Conservation (phyloP, 495 filamentous ascomycete genomes). For the Tuber umbilicatum region DNA sequence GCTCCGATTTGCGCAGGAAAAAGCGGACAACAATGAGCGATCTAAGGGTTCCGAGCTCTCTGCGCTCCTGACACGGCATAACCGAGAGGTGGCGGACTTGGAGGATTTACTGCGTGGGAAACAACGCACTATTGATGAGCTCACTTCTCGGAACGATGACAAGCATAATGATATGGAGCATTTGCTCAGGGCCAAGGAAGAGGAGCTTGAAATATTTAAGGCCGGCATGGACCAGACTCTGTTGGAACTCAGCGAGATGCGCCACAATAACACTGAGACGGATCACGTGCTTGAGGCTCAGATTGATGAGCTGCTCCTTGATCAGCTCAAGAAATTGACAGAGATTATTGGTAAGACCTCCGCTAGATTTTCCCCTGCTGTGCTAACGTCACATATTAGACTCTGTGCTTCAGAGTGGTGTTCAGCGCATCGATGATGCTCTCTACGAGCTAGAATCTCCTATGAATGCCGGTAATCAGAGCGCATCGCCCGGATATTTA, state of each 20-base stretch:
- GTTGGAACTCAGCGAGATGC: constrained; percentile 78
- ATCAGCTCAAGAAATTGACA: constrained; percentile 84
- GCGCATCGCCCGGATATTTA: constrained; percentile 90
- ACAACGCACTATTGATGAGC: constrained; percentile 78
- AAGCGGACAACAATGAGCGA: constrained; percentile 84
- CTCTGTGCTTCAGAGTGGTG: constrained; percentile 86
- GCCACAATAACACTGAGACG: constrained; percentile 53
- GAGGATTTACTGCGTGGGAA: constrained; percentile 89
- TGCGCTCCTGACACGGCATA: constrained; percentile 88
- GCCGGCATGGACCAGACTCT: constrained; percentile 93
- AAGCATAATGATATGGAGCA: constrained; percentile 78
- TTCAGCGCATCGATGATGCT: constrained; percentile 91
- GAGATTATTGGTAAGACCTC: constrained; percentile 62
- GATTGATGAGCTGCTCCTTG: constrained; percentile 77
- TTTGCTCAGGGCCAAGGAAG: constrained; percentile 82
- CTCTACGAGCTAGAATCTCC: constrained; percentile 93
- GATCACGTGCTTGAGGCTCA: constrained; percentile 82
- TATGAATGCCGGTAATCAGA: constrained; percentile 98
- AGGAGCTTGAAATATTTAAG: constrained; percentile 94
- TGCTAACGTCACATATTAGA: constrained; percentile 46
- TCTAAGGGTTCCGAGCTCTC: constrained; percentile 91
- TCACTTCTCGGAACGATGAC: constrained; percentile 66
- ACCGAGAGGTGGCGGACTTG: constrained; percentile 90
- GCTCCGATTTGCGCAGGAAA: constrained; percentile 83
- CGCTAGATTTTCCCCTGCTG: not conserved